phyloP scores from a whole-genome alignment of 1,284 basidiomycete species.

The Takashimella tepidaria region DNA sequence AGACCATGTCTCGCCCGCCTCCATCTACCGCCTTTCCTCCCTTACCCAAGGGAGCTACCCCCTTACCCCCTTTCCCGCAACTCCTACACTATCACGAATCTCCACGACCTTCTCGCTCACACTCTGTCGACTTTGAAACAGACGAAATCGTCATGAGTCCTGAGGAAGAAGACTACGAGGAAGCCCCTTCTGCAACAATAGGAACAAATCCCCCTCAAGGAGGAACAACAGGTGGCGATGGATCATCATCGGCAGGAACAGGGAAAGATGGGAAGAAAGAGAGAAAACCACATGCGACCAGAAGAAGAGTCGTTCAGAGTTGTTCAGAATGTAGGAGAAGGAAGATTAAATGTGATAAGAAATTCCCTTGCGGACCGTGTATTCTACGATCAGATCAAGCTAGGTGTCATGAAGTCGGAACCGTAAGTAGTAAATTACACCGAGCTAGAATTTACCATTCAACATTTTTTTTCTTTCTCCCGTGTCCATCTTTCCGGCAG shows the following conservation, averaged over 20 bases:
- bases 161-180: slow-evolving; percentile 23
- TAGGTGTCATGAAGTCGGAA: slow-evolving; percentile 48
- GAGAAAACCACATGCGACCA: slow-evolving; percentile 38
- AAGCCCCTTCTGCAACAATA: neutral
- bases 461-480: too few species aligned
- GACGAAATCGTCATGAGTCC: slow-evolving; percentile 17
- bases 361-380: slow-evolving; percentile 38
- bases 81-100: slow-evolving; percentile 30
- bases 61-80: slow-evolving; percentile 37
- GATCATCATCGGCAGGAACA: too few species aligned
- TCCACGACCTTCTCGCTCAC: slow-evolving; percentile 6
- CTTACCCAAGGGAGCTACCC: slow-evolving; percentile 20
- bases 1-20: slow-evolving; percentile 31
- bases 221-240: neutral
- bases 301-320: slow-evolving; percentile 47
- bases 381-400: slow-evolving; percentile 44
- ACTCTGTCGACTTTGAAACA: slow-evolving; percentile 8
- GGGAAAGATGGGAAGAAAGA: slow-evolving; percentile 28
- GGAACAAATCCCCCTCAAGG: neutral
- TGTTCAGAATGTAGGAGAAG: slow-evolving; percentile 48
- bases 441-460: too few species aligned
- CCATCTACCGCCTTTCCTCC: slow-evolving; percentile 28
- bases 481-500: too few species aligned
- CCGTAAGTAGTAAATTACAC: slow-evolving; percentile 32
- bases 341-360: slow-evolving; percentile 50